Base-by-base conservation (phyloP, 2,329 filamentous ascomycete species). In the Dichotomopilus funicola region DNA sequence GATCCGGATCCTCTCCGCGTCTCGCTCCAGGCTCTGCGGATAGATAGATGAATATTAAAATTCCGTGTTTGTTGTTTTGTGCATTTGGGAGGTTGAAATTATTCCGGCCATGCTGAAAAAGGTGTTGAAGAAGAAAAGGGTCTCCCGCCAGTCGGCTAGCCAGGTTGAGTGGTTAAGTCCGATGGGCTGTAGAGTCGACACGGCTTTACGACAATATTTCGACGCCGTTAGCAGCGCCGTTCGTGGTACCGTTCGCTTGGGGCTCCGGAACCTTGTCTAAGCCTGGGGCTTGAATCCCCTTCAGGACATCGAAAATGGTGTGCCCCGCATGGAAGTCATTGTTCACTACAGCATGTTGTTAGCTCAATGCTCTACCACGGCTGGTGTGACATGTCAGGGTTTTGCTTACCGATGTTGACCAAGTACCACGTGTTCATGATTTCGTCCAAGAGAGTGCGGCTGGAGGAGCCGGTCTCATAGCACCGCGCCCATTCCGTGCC, bases 401-500 rank as follows among this genome's bases (percentile, higher is more conserved):
- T 2, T 53, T 35, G 33, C 85, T 75, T 77, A 91, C 89, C 89
- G 65, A 99, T 96, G 68, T 99, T 99, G 64, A 99, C 82, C 56
- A 99, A 77, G 68, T 91, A 92, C 91, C 92, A 99, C 51, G 84
- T 85, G 58, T 92, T 85, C 83, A 96, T 94, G 59, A 97, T 78
- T 53, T 81, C 78, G 63, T 91, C 82, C 61, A 99, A 88, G 59
- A 97, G 73, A 59, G 85, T 80, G 53, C 92, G 83, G 67, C 89
- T 95, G 36, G 88, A 84, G 60, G 85, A 91, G 56, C 78, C 77
- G 58, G 86, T 78, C 40, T 91, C 83, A 68, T 95, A 90, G 70
- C 94, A 99, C 66, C 89, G 89, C 27, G 89, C 89, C 94, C 94
- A 99, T 68, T 99, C 91, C 56, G 87, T 81, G 53, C 94, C 94